Evolutionary conservation across 176 grass and related monocot genomes (phyloP), one percentile per base, ranked within the genome.

Genomic region (Aegilops sharonensis): DNA sequence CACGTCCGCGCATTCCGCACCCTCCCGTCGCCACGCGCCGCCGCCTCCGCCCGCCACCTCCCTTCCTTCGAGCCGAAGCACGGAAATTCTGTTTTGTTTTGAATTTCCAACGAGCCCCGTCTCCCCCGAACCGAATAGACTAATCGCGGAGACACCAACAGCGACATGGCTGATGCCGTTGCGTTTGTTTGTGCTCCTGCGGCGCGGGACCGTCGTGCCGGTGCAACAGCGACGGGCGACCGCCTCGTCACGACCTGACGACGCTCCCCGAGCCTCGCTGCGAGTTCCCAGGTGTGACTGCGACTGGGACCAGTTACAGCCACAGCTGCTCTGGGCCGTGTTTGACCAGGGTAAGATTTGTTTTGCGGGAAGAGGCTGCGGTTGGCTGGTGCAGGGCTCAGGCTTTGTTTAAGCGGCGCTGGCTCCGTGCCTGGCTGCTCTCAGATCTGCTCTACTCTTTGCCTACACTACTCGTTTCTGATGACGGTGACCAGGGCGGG

Each of bases 1-100:
- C 88, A 59, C 68, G 68, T 80, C 36, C 31, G 27, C 25, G 15
- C 48, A 50, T 17, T 2, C 50, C 50, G 50, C 50, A 18, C 1
- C 50, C 15, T 18, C 50, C 8, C 4, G 0, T 9, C 4, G 71
- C 80, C 87, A 88, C 87, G 74, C 81, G 87, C 45, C 87, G 66
- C 0, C 15, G 0, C 40, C 27, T 15, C 66, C 17, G 56, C 7
- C 11, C 42, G 3, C 63, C 4, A 12, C 25, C 5, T 66, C 63
- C 5, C 30, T 84, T 59, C 81, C 87, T 79, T 84, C 11, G 56
- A 36, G 21, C n/a, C 68, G 30, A 89, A 80, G 76, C 66, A 34
- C 42, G 36, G 15, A 18, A 20, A 57, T 24, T 9, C 8, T 0
- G 14, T 20, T 34, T 5, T 17, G 2, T 27, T 27, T 27, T 2